Evolutionary conservation across 2,329 filamentous ascomycete species (phyloP), one percentile per base, ranked within the genome.

Genomic region (Neobulgaria alba): DNA sequence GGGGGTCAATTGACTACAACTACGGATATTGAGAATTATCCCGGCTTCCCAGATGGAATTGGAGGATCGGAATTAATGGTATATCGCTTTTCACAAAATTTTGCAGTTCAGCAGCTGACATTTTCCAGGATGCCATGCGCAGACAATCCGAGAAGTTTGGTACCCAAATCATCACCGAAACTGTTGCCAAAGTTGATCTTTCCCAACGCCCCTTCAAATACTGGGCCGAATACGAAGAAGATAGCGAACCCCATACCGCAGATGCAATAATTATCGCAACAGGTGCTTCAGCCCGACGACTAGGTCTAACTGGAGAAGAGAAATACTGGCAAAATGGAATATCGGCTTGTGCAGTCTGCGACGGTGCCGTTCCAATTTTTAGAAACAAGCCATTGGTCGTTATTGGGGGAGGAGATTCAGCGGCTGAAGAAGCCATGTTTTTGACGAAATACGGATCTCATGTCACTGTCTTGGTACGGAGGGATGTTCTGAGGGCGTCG

Each of bases 321-420:
- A 85, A 81, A 63, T 98, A 88, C 76, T 98, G 93, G 93, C 89
- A 95, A 63, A 92, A 85, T 63, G 92, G 92, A 53, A 87, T 98
- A 61, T 92, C 84, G 38, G 92, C 92, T 36, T 98, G 92, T 66
- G 92, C 92, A 23, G 92, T 98, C 36, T 98, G 92, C 67, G 92
- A 98, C 61, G 92, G 92, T 50, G 92, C 89, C 36, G 82, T 96
- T 34, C 92, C 92, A 46, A 95, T 98, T 64, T 98, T 95, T 80
- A 78, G 90, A 56, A 87, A 95, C 66, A 94, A 95, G 74, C 90
- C 85, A 7, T 73, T 98, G 41, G 86, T 90, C 30, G 92, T 98
- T 36, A 95, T 98, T 50, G 92, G 92, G 49, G 93, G 92, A 49
- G 92, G 92, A 57, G 92, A 98, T 67, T 94, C 86, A 12, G 92